These are phyloP conservation scores for bread wheat (Triticum aestivum) DNA, from an alignment of 176 grass and related monocot species.

Conservation along the genomic window DNA sequence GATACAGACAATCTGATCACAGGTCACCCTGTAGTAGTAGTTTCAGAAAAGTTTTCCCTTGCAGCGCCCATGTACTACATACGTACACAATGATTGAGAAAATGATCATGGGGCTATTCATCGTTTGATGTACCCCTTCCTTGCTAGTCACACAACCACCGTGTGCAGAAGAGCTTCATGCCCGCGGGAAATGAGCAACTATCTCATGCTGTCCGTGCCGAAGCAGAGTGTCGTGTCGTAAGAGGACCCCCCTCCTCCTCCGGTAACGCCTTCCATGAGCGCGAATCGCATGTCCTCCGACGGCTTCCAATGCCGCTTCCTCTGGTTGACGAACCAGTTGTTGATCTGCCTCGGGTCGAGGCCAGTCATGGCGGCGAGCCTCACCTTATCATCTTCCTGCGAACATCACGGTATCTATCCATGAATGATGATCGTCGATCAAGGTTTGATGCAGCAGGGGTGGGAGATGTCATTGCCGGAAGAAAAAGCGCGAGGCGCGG, in stretches of 20 bases:
- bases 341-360: constrained; percentile 94
- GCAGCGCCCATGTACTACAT: constrained; percentile 29
- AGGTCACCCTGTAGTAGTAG: background rate
- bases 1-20: background rate
- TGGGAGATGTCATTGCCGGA: background rate
- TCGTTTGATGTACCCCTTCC: constrained; percentile 18
- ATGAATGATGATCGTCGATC: background rate
- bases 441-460: background rate
- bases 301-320: constrained; percentile 95
- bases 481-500: background rate
- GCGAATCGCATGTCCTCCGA: constrained; percentile 89
- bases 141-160: background rate
- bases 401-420: background rate
- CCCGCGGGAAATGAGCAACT: background rate
- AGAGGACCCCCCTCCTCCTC: constrained; percentile 23
- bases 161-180: background rate
- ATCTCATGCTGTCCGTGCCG: constrained; percentile 62
- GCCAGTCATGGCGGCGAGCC: constrained; percentile 63
- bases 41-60: background rate
- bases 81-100: constrained; percentile 38
- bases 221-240: constrained; percentile 81
- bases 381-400: constrained; percentile 92
- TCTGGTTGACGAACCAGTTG: constrained; percentile 99
- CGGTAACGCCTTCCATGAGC: constrained; percentile 72
- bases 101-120: constrained; percentile 8